phyloP scores from a whole-genome alignment of 352 stramenopile genomes.

The Globisporangium ultimum region DNA sequence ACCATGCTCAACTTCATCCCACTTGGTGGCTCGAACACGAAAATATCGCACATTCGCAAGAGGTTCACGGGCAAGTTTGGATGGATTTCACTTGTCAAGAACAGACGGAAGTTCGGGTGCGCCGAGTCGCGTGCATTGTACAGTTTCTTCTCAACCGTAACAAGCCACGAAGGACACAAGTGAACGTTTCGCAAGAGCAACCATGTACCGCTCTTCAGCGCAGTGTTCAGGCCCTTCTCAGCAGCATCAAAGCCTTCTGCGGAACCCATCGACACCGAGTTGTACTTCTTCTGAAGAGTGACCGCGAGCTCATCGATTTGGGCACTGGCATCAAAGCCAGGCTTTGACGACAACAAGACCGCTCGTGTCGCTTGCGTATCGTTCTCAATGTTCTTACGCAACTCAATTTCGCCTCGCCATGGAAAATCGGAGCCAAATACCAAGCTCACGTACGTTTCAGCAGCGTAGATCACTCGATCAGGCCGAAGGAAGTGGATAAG shows the following conservation, averaged over 20 bases:
- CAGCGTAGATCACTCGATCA: constrained; percentile 84
- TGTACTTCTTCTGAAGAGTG: constrained; percentile 90
- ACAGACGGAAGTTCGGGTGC: constrained; percentile 85
- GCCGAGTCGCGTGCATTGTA: constrained; percentile 78
- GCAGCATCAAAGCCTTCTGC: constrained; percentile 95
- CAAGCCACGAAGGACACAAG: constrained; percentile 97
- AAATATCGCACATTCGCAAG: constrained; percentile 95
- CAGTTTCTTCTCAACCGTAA: constrained; percentile 96
- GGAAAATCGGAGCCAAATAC: constrained; percentile 92
- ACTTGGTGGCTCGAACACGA: constrained; percentile 97
- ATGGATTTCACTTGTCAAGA: constrained; percentile 98
- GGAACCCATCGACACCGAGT: constrained; percentile 98
- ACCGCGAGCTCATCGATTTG: constrained; percentile 95
- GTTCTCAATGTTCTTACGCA: constrained; percentile 90
- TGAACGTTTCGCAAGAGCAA: constrained; percentile 99
- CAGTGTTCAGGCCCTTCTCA: constrained; percentile 92
- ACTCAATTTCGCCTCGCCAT: constrained; percentile 94
- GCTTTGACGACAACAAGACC: constrained; percentile 96
- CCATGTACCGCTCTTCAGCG: constrained; percentile 96
- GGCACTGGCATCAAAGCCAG: constrained; percentile 97
- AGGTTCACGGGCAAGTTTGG: constrained; percentile 95
- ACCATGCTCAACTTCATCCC: constrained; percentile 97
- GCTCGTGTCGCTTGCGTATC: constrained; percentile 90
- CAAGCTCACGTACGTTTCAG: constrained; percentile 68
- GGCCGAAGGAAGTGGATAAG: constrained; percentile 86